Evolutionary conservation across 306 rosid species (phyloP).

Genomic region (Glycine soja): DNA sequence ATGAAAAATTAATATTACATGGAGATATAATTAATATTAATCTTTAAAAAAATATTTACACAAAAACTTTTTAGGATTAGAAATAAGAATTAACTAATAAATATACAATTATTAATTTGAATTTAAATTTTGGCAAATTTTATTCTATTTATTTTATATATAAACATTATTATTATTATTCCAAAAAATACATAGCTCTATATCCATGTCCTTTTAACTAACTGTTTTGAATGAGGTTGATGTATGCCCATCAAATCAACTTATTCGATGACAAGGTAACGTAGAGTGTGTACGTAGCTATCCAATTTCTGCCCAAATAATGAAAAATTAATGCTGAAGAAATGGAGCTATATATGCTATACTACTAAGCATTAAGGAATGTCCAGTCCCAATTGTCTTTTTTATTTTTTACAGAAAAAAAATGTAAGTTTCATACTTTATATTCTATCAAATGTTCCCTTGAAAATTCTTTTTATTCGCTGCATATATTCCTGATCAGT

Average conservation of each 20-base stretch:
- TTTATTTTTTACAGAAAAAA: conserved; percentile 27
- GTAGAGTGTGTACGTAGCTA: neutral
- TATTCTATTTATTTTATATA: no score
- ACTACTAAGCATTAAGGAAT: conserved; percentile 20
- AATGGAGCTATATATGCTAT: conserved; percentile 37
- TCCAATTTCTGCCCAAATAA: conserved; percentile 23
- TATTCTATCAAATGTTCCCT: neutral
- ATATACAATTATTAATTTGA: no score
- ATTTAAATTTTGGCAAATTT: no score
- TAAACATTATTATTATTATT: no score
- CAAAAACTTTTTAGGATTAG: no score
- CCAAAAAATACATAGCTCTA: no score
- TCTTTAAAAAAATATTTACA: no score
- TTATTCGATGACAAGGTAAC: conserved; percentile 4
- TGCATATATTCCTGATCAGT: neutral
- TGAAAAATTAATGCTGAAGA: conserved; percentile 43
- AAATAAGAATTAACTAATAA: no score
- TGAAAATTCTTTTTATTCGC: neutral
- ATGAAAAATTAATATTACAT: no score
- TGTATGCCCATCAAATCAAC: neutral
- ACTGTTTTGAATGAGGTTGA: no score
- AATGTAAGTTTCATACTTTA: conserved; percentile 43
- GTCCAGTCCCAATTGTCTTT: conserved; percentile 7
- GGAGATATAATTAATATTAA: no score
- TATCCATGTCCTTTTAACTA: no score